Base-by-base conservation (phyloP, 2,329 filamentous ascomycete genomes). In the Gyromitra esculenta region DNA sequence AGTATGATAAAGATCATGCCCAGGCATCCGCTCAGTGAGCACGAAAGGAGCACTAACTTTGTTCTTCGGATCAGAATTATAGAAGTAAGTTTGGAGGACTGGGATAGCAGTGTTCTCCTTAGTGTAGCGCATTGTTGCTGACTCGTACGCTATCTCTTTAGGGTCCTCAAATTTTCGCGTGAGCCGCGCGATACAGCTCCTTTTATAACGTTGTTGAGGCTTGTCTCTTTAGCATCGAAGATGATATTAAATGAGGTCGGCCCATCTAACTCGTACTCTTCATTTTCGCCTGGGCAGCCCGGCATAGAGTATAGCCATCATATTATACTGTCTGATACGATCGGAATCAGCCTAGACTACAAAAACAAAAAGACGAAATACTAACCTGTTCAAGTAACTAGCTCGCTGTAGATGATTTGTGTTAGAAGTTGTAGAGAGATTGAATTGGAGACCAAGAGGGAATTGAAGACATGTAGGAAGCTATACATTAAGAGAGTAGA, bases 171-270 rank as follows among this genome's bases (percentile, higher is more conserved):
- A 13, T 18, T 35, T 11, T 35, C 54, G 39, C 4, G 41, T 41
- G 15, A 31, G 6, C 15, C 54, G 52, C 9, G 65, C 65, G n/a
- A 60, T 69, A 35, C 52, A 69, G 25, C 65, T 69, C 65, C 65
- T 48, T 39, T 59, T 39, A 69, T 48, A 69, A 31, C 13, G 8
- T n/a, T n/a, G 31, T 11, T 21, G 66, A 69, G 37, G 66, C 54
- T n/a, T 50, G 25, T 21, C 25, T 15, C 37, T 50, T 37, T 21
- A 69, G 41, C 41, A 37, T n/a, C 1, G 18, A 59, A 45, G 25
- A 59, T 48, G 39, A 50, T 15, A 3, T n/a, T 9, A 21, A 59
- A 39, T 13, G 39, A 6, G 5, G 25, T 43, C 11, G 21, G 39
- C 11, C 50, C 52, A 2, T 59, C 21, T 18, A 21, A 59, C n/a